Evolutionary conservation across 805 yeast genomes (phyloP).

Genomic region (Yarrowia divulgata): DNA sequence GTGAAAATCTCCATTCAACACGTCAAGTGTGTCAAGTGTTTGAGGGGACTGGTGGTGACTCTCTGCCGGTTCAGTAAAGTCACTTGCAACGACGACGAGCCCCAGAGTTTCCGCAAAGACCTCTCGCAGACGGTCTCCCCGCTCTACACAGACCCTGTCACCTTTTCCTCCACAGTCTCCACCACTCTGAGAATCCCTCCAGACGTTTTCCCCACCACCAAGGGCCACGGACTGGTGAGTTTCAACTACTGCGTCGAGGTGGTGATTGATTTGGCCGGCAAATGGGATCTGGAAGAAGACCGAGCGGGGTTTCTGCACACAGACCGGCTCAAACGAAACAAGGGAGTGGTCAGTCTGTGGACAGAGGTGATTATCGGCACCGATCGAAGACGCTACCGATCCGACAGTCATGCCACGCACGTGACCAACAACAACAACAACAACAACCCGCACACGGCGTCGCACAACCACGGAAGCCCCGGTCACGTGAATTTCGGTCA

Average conservation of each 20-base stretch:
- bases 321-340: slow-evolving; percentile 74
- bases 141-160: slow-evolving; percentile 73
- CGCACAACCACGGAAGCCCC: slow-evolving; percentile 1
- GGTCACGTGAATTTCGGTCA: slow-evolving; percentile 11
- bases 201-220: slow-evolving; percentile 85
- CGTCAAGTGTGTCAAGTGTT: slow-evolving; percentile 70
- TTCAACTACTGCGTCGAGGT: slow-evolving; percentile 88
- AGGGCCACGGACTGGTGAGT: slow-evolving; percentile 71
- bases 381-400: slow-evolving; percentile 55
- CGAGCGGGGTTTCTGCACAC: slow-evolving; percentile 56
- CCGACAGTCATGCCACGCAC: not conserved
- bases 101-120: slow-evolving; percentile 77
- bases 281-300: slow-evolving; percentile 50
- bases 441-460: too few species aligned
- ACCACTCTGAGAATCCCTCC: slow-evolving; percentile 77
- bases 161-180: slow-evolving; percentile 62
- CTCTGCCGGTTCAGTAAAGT: slow-evolving; percentile 80
- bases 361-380: slow-evolving; percentile 85
- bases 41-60: slow-evolving; percentile 79
- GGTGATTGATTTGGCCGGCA: slow-evolving; percentile 77
- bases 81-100: slow-evolving; percentile 47
- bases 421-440: too few species aligned
- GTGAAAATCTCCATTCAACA: slow-evolving; percentile 72
- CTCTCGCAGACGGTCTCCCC: slow-evolving; percentile 79
- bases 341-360: slow-evolving; percentile 80